phyloP scores from a whole-genome alignment of 1,284 basidiomycete species.

The Malassezia globosa region DNA sequence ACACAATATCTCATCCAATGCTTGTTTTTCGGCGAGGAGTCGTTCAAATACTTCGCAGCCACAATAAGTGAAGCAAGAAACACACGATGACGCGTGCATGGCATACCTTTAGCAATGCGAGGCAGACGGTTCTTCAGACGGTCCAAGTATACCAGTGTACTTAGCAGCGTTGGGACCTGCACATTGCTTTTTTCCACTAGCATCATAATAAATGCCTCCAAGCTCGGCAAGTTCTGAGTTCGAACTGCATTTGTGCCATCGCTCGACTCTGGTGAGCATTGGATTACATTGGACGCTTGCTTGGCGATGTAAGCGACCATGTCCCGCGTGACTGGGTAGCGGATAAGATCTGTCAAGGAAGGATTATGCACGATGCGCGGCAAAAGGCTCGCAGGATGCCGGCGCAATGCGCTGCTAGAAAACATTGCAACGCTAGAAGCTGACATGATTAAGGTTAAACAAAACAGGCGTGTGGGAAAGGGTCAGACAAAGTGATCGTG shows the following conservation, averaged over 20 bases:
- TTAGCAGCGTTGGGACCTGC: conserved; percentile 78
- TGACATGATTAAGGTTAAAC: no score
- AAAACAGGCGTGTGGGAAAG: not conserved
- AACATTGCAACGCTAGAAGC: not conserved
- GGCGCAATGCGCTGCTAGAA: conserved; percentile 32
- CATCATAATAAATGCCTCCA: conserved; percentile 77
- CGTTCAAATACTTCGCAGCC: conserved; percentile 93
- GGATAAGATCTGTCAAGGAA: conserved; percentile 42
- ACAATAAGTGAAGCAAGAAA: conserved; percentile 92
- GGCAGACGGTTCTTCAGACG: conserved; percentile 71
- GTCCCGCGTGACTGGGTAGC: conserved; percentile 41
- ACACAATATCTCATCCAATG: conserved; percentile 61
- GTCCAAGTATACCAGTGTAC: conserved; percentile 85
- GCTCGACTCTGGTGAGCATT: conserved; percentile 21
- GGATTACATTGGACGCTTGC: conserved; percentile 45
- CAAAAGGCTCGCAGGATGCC: conserved; percentile 41
- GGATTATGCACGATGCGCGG: conserved; percentile 44
- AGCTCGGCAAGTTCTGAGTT: conserved; percentile 53
- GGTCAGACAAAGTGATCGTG: not conserved
- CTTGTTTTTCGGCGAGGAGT: conserved; percentile 74
- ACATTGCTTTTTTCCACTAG: conserved; percentile 78
- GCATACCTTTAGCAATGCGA: conserved; percentile 73
- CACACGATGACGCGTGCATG: conserved; percentile 83
- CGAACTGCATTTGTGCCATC: not conserved
- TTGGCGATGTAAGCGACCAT: conserved; percentile 46